Conservation (phyloP, 2,329 filamentous ascomycete genomes). For the Nigrograna mackinnonii region DNA sequence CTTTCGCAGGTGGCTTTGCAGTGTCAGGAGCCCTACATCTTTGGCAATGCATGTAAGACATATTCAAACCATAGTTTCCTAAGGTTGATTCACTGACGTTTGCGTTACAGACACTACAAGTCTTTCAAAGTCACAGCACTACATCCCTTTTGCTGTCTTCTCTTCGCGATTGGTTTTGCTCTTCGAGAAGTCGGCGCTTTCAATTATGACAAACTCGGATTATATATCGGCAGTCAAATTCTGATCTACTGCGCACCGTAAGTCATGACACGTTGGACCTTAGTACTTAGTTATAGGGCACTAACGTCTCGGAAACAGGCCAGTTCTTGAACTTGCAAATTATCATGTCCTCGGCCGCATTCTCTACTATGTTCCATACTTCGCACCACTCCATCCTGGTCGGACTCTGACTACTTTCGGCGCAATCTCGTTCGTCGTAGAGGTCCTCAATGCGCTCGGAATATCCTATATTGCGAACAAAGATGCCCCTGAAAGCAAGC, state of each 20-base stretch:
- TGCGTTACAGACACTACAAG: conserved; percentile 51
- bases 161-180: conserved; percentile 61
- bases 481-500: conserved; percentile 28
- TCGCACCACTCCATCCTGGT: conserved; percentile 59
- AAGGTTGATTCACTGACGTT: too few species aligned
- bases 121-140: conserved; percentile 58
- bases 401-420: conserved; percentile 62
- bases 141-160: conserved; percentile 54
- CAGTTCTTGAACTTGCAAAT: conserved; percentile 61
- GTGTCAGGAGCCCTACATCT: conserved; percentile 48
- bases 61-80: background rate
- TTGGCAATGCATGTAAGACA: conserved; percentile 53
- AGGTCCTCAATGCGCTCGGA: conserved; percentile 54
- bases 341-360: conserved; percentile 62
- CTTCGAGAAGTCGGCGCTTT: conserved; percentile 56
- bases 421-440: conserved; percentile 52
- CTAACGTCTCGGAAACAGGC: too few species aligned
- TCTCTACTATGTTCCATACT: conserved; percentile 62
- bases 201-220: conserved; percentile 47
- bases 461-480: conserved; percentile 47
- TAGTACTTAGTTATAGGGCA: background rate
- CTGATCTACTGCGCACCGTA: conserved; percentile 39
- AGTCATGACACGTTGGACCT: conserved; percentile 7
- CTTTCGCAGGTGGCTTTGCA: conserved; percentile 52
- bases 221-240: conserved; percentile 42